Base-by-base conservation (phyloP, 1,284 basidiomycete genomes). In the Stygiomarasmius scandens region DNA sequence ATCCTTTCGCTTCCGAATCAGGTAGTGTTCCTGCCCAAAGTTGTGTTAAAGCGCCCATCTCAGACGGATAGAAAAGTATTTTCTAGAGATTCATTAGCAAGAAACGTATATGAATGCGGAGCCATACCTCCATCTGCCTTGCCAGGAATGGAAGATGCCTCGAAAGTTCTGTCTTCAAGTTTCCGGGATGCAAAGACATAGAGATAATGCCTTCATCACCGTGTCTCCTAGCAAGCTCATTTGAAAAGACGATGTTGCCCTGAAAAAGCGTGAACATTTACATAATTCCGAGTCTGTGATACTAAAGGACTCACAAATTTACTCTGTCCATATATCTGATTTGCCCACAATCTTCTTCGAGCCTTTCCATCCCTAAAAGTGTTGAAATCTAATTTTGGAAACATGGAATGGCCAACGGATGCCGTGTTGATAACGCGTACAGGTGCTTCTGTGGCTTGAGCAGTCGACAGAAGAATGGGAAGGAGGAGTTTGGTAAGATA, bases 401-500 rank as follows among this genome's bases (percentile, higher is more conserved):
- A 55, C 47, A 64, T 72, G 44, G 64, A 22, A 47, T 67, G 64
- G 1, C 24, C 68, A 1, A 58, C 58, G 1, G 82, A 84, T 0
- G 78, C 74, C 9, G 76, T 74, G 58, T 71, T 70, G 61, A 86
- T 69, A 32, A 86, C 70, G n/a, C 84, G 63, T 23, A 54, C 61
- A 65, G 60, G 46, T 46, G 59, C 41, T 27, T 58, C 67, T 3
- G 65, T 64, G 16, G 63, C 63, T 56, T 72, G 64, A 11, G 76
- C 69, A 1, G 70, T 69, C 5, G 68, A 62, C 20, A 75, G 60
- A 1, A 84, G 69, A 1, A 70, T 63, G 0, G 82, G 81, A 4
- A 83, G 63, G 29, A 84, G 76, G 20, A 76, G 69, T 19, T 68
- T 64, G 3, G 83, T 82, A 52, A 85, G 73, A 52, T 77, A 76